Percentiles rank a stretch among this genome's conserved stretches.
phyloP scores from a whole-genome alignment of 2,329 filamentous ascomycete species.

The Simplicillium sp. region DNA sequence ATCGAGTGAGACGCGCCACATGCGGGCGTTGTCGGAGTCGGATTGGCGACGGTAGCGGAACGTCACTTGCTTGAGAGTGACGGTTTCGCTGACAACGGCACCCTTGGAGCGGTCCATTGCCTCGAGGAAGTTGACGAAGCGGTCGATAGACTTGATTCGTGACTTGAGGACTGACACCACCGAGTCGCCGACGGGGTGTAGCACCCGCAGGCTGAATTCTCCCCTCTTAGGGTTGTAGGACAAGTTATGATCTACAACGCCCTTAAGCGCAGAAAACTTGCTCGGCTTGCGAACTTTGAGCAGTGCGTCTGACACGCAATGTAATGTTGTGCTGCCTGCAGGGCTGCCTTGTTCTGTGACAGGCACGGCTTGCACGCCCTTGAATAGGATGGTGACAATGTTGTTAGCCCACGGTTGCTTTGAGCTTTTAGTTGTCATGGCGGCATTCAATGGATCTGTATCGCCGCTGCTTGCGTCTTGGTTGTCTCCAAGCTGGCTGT shows the following conservation, averaged over 20 bases:
- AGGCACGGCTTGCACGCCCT: constrained; percentile 25
- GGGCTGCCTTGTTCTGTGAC: constrained; percentile 8
- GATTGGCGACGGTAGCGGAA: constrained; percentile 53
- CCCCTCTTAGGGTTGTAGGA: constrained; percentile 50
- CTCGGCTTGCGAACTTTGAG: constrained; percentile 42
- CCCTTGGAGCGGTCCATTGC: constrained; percentile 49
- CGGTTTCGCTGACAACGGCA: constrained; percentile 46
- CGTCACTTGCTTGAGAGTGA: constrained; percentile 52
- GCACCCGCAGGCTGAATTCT: constrained; percentile 53
- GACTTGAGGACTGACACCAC: constrained; percentile 49
- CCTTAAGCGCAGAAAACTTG: constrained; percentile 45
- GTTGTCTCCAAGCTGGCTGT: constrained; percentile 2
- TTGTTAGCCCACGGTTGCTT: constrained; percentile 48
- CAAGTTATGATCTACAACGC: constrained; percentile 50
- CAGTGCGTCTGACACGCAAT: constrained; percentile 40
- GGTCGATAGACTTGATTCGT: constrained; percentile 57
- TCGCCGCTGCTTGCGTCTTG: constrained; percentile 5
- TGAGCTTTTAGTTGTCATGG: constrained; percentile 13
- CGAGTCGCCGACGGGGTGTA: constrained; percentile 47
- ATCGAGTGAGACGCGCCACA: constrained; percentile 47
- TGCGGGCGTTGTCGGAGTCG: constrained; percentile 9
- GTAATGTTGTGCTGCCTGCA: constrained; percentile 15
- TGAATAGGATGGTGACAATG: constrained; percentile 48
- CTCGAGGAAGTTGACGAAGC: constrained; percentile 60
- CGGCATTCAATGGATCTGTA: constrained; percentile 11